Base-by-base conservation (phyloP, 2,329 filamentous ascomycete genomes). In the Zasmidium angulare region DNA sequence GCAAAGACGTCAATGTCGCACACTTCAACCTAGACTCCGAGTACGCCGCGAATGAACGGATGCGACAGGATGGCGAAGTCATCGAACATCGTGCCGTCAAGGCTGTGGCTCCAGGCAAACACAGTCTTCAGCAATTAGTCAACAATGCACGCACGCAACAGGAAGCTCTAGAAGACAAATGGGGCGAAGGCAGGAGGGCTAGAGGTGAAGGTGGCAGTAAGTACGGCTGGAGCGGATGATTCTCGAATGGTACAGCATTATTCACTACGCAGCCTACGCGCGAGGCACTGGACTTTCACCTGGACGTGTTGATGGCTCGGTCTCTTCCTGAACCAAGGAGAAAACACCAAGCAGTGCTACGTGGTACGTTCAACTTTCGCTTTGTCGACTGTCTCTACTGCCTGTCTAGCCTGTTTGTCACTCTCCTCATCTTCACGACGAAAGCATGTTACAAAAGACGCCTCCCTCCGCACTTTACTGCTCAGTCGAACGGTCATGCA, bases 1-100 rank as follows among this genome's bases (percentile, higher is more conserved):
- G 74, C 65, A 66, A 74, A 31, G 75, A 75, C 56, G 64, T 78
- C 7, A 87, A 84, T 47, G 83, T 96, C 40, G 83, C 93, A 63
- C 92, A 89, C 69, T 96, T 97, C 82, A 91, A 96, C 77, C 93
- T 91, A 65, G 91, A 96, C 72, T 79, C 81, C 59, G 93, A 97
- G 77, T 98, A 98, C 74, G 84, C 83, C 22, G 86, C 89, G 69
- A 98, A 98, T 74, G 90, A 96, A 76, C 82, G 82, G 66, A 72
- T 96, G 21, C 85, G 91, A 11, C 84, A 86, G 19, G 79, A 85
- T 52, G 88, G 89, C 70, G 86, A 92, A 73, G 79, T 86, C 69
- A 73, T 87, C 55, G 66, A 86, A 52, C 89, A 96, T 76, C 93
- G 93, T 69, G 90, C 92, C 7, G 88, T 97, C 57, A 88, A 91